A percentile compares a stretch with the other conserved stretches of the same genome.
These are phyloP conservation scores for Claviceps purpurea DNA, from an alignment of 2,329 filamentous ascomycete species.

Conservation along the genomic window DNA sequence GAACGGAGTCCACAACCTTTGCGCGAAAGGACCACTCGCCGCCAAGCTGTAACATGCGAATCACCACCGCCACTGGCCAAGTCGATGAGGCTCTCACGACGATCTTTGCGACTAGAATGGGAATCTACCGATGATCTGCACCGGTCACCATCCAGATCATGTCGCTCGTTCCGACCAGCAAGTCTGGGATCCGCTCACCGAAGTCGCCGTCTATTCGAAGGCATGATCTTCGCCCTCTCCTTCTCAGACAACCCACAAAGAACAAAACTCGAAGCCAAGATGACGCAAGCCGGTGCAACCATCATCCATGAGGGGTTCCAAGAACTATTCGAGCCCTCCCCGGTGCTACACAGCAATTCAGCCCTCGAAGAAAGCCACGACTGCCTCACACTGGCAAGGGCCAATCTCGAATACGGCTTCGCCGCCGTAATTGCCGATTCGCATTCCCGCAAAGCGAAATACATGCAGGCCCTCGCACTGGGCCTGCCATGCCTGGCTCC, in stretches of 20 bases:
- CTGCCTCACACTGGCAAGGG: slow-evolving; percentile 37
- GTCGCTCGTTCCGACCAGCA: slow-evolving; percentile 15
- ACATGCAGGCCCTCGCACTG: slow-evolving; percentile 85
- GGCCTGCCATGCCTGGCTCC: slow-evolving; percentile 75
- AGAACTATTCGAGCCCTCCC: slow-evolving; percentile 52
- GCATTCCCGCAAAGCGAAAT: slow-evolving; percentile 79
- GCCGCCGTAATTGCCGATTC: slow-evolving; percentile 74
- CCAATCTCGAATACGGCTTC: slow-evolving; percentile 51
- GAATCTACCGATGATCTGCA: slow-evolving; percentile 37
- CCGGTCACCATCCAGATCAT: slow-evolving; percentile 21
- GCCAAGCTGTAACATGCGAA: slow-evolving; percentile 10
- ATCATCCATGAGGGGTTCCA: slow-evolving; percentile 68
- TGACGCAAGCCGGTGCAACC: slow-evolving; percentile 57
- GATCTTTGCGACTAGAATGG: slow-evolving; percentile 20
- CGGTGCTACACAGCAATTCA: slow-evolving; percentile 20
- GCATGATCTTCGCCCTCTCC: slow-evolving; percentile 82
- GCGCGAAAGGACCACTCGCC: slow-evolving; percentile 8
- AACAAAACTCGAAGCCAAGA: slow-evolving; percentile 41
- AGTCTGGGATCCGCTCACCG: slow-evolving; percentile 12
- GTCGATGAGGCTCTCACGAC: slow-evolving; percentile 11
- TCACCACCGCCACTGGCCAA: slow-evolving; percentile 15
- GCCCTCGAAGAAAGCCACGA: slow-evolving; percentile 17
- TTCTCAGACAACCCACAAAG: slow-evolving; percentile 37
- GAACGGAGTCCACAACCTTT: slow-evolving; percentile 9
- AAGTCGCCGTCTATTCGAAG: slow-evolving; percentile 44